Evolutionary conservation across 345 rosid species (phyloP).

Genomic region (Odontarrhena argentea): DNA sequence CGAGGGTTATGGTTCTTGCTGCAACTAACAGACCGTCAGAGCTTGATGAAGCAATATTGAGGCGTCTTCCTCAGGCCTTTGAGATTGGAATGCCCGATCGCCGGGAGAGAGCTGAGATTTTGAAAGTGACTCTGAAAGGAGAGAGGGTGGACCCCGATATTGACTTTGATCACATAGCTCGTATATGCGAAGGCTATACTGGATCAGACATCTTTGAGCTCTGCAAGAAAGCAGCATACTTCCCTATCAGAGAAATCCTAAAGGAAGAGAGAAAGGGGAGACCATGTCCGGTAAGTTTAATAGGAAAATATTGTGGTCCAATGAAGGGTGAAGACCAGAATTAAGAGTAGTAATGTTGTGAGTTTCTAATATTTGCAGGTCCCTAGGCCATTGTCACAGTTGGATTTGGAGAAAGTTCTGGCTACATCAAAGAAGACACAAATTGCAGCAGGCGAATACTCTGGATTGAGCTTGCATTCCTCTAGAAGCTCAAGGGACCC

Average conservation of each 20-base stretch:
- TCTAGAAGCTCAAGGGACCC: slow-evolving; percentile 50
- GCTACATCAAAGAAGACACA: slow-evolving; percentile 69
- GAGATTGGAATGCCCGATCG: slow-evolving; percentile 92
- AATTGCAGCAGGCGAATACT: slow-evolving; percentile 76
- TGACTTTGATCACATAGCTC: slow-evolving; percentile 68
- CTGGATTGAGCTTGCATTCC: slow-evolving; percentile 54
- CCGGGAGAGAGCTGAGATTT: slow-evolving; percentile 70
- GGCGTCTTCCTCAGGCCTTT: slow-evolving; percentile 96
- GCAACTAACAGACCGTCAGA: slow-evolving; percentile 98
- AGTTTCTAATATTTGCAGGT: slow-evolving; percentile 43
- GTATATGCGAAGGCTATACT: slow-evolving; percentile 77
- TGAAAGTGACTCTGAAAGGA: slow-evolving; percentile 81
- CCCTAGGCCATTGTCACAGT: slow-evolving; percentile 75
- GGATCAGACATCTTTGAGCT: slow-evolving; percentile 97
- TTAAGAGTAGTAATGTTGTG: slow-evolving; percentile 27
- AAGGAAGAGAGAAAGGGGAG: slow-evolving; percentile 87
- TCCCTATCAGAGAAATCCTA: slow-evolving; percentile 76
- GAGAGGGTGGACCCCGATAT: slow-evolving; percentile 67
- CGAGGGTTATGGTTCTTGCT: slow-evolving; percentile 96
- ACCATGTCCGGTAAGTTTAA: slow-evolving; percentile 53
- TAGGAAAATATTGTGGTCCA: background rate
- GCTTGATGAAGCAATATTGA: slow-evolving; percentile 93
- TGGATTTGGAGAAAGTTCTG: slow-evolving; percentile 73
- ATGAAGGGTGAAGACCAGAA: background rate
- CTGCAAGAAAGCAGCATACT: slow-evolving; percentile 97